Percentiles rank a stretch among this genome's conserved stretches.
These are phyloP conservation scores for Cyphellophora attinorum DNA, from an alignment of 2,329 filamentous ascomycete genomes.

Conservation along the genomic window DNA sequence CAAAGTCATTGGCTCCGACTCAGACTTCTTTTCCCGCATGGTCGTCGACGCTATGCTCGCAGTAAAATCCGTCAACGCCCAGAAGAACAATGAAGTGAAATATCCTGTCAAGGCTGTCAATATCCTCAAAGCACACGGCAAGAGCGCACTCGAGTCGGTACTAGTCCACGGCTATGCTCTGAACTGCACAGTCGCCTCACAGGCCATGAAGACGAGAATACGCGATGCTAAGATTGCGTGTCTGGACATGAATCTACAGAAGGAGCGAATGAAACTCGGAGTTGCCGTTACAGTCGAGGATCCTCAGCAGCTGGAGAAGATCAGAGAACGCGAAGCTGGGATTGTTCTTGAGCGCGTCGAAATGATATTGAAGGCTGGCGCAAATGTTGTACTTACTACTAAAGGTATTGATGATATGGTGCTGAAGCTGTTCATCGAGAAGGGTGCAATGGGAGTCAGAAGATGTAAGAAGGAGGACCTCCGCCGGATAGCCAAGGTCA, in stretches of 20 bases:
- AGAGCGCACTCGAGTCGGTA: slow-evolving; percentile 77
- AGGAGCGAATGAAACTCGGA: slow-evolving; percentile 98
- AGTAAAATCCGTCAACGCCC: slow-evolving; percentile 78
- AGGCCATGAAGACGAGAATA: slow-evolving; percentile 92
- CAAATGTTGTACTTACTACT: slow-evolving; percentile 91
- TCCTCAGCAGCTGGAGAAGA: slow-evolving; percentile 94
- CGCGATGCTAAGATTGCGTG: slow-evolving; percentile 93
- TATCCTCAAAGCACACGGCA: slow-evolving; percentile 95
- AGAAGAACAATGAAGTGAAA: slow-evolving; percentile 71
- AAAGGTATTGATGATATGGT: slow-evolving; percentile 98
- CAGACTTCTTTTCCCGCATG: slow-evolving; percentile 95
- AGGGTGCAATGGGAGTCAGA: slow-evolving; percentile 87
- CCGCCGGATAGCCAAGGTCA: slow-evolving; percentile 88
- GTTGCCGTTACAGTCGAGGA: slow-evolving; percentile 98
- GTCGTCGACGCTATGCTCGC: slow-evolving; percentile 92
- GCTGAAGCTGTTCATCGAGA: slow-evolving; percentile 89
- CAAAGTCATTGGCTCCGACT: slow-evolving; percentile 95
- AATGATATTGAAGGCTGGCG: slow-evolving; percentile 94
- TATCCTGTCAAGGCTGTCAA: slow-evolving; percentile 99
- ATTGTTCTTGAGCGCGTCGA: slow-evolving; percentile 92
- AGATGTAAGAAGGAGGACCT: slow-evolving; percentile 98
- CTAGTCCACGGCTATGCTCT: slow-evolving; percentile 93
- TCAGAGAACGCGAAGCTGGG: slow-evolving; percentile 80
- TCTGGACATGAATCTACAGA: slow-evolving; percentile 96
- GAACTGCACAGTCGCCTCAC: slow-evolving; percentile 96